Conservation (phyloP, 2,329 filamentous ascomycete species). For the Fusarium sp. region DNA sequence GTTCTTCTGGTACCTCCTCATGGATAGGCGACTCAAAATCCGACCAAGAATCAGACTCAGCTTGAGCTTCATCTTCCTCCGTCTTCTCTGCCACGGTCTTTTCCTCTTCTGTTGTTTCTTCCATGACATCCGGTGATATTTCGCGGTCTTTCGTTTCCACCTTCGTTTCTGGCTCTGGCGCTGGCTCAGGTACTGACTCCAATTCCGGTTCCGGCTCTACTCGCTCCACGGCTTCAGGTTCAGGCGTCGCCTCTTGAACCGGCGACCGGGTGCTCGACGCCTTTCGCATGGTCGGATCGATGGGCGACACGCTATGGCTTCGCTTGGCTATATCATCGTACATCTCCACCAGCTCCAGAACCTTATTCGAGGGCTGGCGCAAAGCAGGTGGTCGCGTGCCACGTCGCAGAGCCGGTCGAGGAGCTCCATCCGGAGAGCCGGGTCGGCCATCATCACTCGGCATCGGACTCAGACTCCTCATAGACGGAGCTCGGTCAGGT, state of each 20-base stretch:
- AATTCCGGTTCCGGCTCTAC: not conserved
- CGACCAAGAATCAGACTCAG: conserved; percentile 33
- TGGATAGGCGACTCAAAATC: conserved; percentile 33
- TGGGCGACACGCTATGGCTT: conserved; percentile 34
- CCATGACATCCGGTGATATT: not conserved
- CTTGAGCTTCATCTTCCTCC: not conserved
- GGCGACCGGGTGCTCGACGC: conserved; percentile 15
- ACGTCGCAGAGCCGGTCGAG: conserved; percentile 29
- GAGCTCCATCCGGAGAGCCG: conserved; percentile 32
- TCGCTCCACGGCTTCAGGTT: not conserved
- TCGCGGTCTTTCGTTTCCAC: not conserved
- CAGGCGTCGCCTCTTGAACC: conserved; percentile 7
- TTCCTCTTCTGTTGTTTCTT: conserved; percentile 3
- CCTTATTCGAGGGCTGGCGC: conserved; percentile 54
- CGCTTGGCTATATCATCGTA: conserved; percentile 58
- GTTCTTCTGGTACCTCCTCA: not conserved
- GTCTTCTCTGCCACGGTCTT: not conserved
- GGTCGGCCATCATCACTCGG: conserved; percentile 24
- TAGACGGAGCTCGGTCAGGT: conserved; percentile 14
- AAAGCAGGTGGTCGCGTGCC: conserved; percentile 16
- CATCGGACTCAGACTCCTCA: conserved; percentile 18
- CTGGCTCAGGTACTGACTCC: not conserved
- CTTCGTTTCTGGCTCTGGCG: not conserved
- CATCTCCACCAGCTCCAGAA: conserved; percentile 63
- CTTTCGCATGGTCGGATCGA: conserved; percentile 34